Evolutionary conservation across 2,329 filamentous ascomycete species (phyloP), one percentile per base, ranked within the genome.

Genomic region (Ophiostoma ulmi): DNA sequence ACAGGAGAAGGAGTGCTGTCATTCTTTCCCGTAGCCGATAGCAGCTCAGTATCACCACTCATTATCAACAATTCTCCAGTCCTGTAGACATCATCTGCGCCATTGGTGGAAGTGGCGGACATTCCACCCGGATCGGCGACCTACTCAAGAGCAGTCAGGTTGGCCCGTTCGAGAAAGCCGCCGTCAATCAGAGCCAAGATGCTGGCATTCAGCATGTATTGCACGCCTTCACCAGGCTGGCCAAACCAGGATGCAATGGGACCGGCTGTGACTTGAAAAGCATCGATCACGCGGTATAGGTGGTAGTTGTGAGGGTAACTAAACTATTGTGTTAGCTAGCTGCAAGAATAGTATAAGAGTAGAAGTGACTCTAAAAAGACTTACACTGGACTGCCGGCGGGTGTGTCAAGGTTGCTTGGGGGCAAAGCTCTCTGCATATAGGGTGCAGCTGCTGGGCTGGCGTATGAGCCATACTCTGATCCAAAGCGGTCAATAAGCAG

Each of bases 221-320:
- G 78, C 63, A 81, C 75, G 48, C 83, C 83, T 52, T 83, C 78
- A 0, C 84, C 84, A 0, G 82, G 82, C 77, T 85, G 83, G 10
- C 82, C 82, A 71, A 85, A 86, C 82, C 81, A 85, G 10, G 81
- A 78, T 1, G 81, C 80, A 72, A 85, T 83, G 0, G 83, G 82
- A 0, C 83, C 84, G 10, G 80, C 76, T 0, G 78, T 70, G 0
- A 83, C 82, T 3, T 75, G 74, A 3, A 86, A 78, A 0, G 77
- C 73, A 73, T 78, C 78, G 6, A 76, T 73, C 4, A 85, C 83
- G 26, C 79, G 74, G 75, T 85, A 86, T 0, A 85, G 77, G 69
- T 82, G 79, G 73, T 86, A 85, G 71, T 83, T 84, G 74, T 81
- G 83, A 1, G 83, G 83, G 64, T 80, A 81, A 2, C 75, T 77